Percentiles rank a stretch among this genome's conserved stretches.
Evolutionary conservation across 345 rosid species (phyloP).

Genomic region (Atalantia buxifolia): DNA sequence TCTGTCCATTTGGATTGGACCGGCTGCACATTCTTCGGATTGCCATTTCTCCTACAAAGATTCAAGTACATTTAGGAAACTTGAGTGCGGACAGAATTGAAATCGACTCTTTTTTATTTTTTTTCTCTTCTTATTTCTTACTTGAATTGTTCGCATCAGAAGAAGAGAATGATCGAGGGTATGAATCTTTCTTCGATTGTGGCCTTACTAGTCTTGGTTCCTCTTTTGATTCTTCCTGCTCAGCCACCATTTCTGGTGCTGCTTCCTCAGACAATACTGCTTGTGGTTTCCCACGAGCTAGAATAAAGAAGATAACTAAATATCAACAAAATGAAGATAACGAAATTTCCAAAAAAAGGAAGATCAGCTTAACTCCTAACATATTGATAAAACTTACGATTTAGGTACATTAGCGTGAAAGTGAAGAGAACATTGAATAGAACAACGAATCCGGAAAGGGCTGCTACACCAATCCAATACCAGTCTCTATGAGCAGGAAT

Average conservation of each 20-base stretch:
- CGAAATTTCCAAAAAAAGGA: background rate
- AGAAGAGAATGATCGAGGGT: slow-evolving; percentile 32
- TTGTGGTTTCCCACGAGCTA: slow-evolving; percentile 71
- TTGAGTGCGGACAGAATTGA: background rate
- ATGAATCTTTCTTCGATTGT: slow-evolving; percentile 23
- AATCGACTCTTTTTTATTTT: background rate
- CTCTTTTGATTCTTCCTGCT: slow-evolving; percentile 23
- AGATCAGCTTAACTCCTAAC: background rate
- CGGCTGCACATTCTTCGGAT: slow-evolving; percentile 22
- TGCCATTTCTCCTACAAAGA: slow-evolving; percentile 23
- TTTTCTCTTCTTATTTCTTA: slow-evolving; percentile 20
- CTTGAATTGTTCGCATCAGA: slow-evolving; percentile 44
- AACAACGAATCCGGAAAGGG: slow-evolving; percentile 55
- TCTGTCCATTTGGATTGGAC: slow-evolving; percentile 19
- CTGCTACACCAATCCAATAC: slow-evolving; percentile 83
- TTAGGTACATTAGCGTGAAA: slow-evolving; percentile 58
- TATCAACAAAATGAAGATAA: slow-evolving; percentile 2
- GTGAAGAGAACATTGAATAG: slow-evolving; percentile 79
- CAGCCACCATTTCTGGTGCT: slow-evolving; percentile 33
- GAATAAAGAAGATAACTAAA: background rate
- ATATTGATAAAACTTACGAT: slow-evolving; percentile 41
- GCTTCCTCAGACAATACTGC: slow-evolving; percentile 57
- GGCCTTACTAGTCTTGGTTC: slow-evolving; percentile 27
- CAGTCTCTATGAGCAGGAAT: slow-evolving; percentile 51
- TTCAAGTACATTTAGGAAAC: slow-evolving; percentile 7